Base-by-base conservation (phyloP, 177 flowering plant species). In the Telopea speciosissima region DNA sequence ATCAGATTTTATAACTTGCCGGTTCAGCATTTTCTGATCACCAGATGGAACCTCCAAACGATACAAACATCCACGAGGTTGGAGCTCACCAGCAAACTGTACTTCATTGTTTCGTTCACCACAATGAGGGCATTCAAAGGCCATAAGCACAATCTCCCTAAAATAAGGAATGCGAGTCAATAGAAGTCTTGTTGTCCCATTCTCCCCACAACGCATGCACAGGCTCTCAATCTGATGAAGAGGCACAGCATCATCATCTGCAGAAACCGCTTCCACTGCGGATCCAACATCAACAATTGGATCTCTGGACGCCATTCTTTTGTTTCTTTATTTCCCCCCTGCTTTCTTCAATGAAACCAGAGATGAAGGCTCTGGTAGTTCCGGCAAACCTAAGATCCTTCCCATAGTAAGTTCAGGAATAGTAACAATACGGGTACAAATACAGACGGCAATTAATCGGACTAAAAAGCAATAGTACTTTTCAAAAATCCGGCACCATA, bases 1-100 rank as follows among this genome's bases (percentile, higher is more conserved):
- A 62, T 95, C 99, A 65, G 99, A 92, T 85, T 95, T 95, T 49
- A 95, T 92, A 21, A 95, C 96, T 80, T 89, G 96, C 31, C 99
- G 88, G 63, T 87, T 77, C 58, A 95, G 85, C 79, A 88, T 79
- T 94, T 88, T 85, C 52, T 45, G 78, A 77, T 93, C 93, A 68
- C 89, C 89, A 9, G 83, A 21, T 26, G 85, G 80, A 66, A 93
- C 77, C 26, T 85, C 68, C 76, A 95, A 73, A 25, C n/a, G 49
- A 75, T 87, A 93, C 63, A 44, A 72, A 75, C 96, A 91, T 6
- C 98, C 98, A 63, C 77, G 79, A 4, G 96, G 88, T 74, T 95
- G 97, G 24, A 95, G 81, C 75, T 88, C 86, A 61, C 99, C 99
- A 75, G 97, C 99, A 85, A 93, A 95, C 81, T 93, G 97, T 67